Percentiles rank a stretch among this genome's conserved stretches.
phyloP scores from a whole-genome alignment of 192 early-diverging fungal genomes.

The Entomortierella chlamydospora region DNA sequence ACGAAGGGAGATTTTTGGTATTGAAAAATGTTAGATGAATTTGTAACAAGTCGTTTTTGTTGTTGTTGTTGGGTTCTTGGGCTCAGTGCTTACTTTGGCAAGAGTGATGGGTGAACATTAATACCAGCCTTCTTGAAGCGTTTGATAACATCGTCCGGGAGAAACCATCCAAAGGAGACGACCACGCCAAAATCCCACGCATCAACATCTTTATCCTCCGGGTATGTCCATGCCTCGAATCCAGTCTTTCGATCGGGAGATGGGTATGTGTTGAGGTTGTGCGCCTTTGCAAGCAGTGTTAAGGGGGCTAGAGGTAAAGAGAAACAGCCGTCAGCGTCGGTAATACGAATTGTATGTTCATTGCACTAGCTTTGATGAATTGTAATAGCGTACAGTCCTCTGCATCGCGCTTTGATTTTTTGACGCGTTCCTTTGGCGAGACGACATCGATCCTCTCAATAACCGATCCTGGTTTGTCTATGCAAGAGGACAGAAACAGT shows the following conservation, averaged over 20 bases:
- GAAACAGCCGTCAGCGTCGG: too few species aligned
- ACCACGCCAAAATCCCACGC: constrained; percentile 84
- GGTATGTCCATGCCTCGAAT: constrained; percentile 43
- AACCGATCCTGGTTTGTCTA: constrained; percentile 51
- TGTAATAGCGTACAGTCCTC: constrained; percentile 32
- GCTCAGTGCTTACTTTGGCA: constrained; percentile 82
- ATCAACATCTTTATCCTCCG: constrained; percentile 15
- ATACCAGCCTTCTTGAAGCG: constrained; percentile 76
- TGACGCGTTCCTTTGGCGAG: constrained; percentile 39
- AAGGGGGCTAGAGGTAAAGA: constrained; percentile 43
- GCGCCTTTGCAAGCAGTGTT: constrained; percentile 31
- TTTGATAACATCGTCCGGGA: constrained; percentile 78
- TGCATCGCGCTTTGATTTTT: constrained; percentile 43
- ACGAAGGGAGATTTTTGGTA: not conserved
- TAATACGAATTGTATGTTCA: too few species aligned
- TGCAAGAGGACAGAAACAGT: constrained; percentile 44
- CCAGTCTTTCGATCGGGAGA: constrained; percentile 41
- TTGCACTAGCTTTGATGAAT: too few species aligned
- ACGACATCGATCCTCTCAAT: constrained; percentile 52
- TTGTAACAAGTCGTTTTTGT: not conserved
- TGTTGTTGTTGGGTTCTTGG: too few species aligned
- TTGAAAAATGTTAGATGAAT: not conserved
- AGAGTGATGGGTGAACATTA: constrained; percentile 94
- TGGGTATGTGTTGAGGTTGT: constrained; percentile 37
- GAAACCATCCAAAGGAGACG: constrained; percentile 94